A percentile compares a stretch with the other conserved stretches of the same genome.
These are phyloP conservation scores for Clitopilus hobsonii DNA, from an alignment of 768 basidiomycete genomes.

Conservation along the genomic window DNA sequence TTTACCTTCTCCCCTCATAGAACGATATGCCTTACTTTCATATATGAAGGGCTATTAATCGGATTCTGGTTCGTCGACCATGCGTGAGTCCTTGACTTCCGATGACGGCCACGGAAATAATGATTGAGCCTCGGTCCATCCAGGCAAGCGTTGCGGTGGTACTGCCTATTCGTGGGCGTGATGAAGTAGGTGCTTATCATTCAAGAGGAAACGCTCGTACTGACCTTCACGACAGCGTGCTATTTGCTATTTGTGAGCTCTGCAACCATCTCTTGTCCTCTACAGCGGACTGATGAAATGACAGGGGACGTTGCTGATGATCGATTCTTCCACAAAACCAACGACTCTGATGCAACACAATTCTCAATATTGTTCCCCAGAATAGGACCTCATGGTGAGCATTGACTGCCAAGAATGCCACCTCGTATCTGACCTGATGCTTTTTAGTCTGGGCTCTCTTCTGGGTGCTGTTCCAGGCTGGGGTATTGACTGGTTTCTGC, in stretches of 20 bases:
- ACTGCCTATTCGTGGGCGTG: conserved; percentile 75
- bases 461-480: conserved; percentile 80
- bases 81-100: conserved; percentile 46
- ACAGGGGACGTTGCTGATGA: conserved; percentile 94
- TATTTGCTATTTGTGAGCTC: conserved; percentile 81
- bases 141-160: conserved; percentile 81
- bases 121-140: neutral
- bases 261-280: neutral
- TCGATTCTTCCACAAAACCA: conserved; percentile 89
- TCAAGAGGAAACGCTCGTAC: neutral
- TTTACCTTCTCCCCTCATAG: conserved; percentile 34
- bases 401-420: neutral
- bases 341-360: conserved; percentile 91
- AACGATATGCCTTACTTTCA: conserved; percentile 76
- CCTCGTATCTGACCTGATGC: neutral
- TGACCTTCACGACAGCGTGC: conserved; percentile 45
- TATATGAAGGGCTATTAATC: conserved; percentile 82
- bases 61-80: conserved; percentile 97
- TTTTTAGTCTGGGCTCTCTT: conserved; percentile 74
- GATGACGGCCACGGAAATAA: neutral
- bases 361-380: conserved; percentile 72
- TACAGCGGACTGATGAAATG: neutral
- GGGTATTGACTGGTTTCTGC: conserved; percentile 70
- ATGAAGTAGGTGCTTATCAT: conserved; percentile 59
- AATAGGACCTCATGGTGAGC: conserved; percentile 67